These are phyloP conservation scores for Thuidium tamariscinum DNA, from an alignment of 225 moss, liverwort and hornwort genomes.

Conservation along the genomic window DNA sequence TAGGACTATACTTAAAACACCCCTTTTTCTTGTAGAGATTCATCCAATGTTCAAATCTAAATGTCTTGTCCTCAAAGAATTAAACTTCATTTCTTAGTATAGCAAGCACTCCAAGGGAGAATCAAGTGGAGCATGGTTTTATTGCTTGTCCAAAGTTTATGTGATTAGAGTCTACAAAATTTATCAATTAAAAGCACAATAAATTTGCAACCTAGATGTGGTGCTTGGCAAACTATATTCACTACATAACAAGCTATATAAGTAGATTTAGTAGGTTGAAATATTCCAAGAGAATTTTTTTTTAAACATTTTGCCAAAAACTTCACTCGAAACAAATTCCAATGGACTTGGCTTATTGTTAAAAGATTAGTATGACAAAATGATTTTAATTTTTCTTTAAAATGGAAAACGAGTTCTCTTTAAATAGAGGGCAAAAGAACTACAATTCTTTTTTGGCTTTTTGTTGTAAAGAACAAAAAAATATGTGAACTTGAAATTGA, in stretches of 20 bases:
- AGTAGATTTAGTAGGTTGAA: not conserved
- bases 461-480: not conserved
- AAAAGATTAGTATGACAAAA: not conserved
- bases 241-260: not conserved
- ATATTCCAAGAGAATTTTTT: not conserved
- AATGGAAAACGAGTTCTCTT: rapidly evolving
- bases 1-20: too few species aligned
- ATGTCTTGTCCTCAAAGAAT: rapidly evolving
- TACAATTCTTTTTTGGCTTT: not conserved
- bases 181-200: rapidly evolving
- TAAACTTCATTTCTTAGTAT: not conserved
- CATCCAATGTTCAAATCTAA: not conserved
- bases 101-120: rapidly evolving
- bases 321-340: not conserved
- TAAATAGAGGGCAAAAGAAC: not conserved
- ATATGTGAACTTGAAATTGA: not conserved
- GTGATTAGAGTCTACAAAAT: not conserved
- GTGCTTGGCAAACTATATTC: not conserved
- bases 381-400: not conserved
- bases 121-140: not conserved
- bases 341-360: rapidly evolving
- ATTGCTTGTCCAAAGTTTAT: not conserved
- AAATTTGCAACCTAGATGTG: rapidly evolving
- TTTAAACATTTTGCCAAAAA: not conserved
- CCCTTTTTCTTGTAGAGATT: not conserved